Conservation (phyloP, 768 basidiomycete species). For the Coprinellus micaceus region DNA sequence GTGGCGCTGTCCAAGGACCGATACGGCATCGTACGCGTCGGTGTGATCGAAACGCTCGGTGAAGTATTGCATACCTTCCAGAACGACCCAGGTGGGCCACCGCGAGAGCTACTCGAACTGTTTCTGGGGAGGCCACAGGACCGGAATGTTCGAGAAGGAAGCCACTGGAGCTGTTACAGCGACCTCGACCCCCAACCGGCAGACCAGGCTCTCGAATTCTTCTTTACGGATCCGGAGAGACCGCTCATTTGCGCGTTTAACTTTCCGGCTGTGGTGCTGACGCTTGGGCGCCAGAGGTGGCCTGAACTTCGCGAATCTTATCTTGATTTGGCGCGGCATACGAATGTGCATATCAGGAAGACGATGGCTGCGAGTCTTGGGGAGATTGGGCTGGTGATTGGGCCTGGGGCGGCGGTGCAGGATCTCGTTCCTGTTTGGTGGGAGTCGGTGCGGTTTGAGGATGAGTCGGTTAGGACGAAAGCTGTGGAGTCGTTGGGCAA, state of each 20-base stretch:
- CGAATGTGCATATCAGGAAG: conserved; percentile 59
- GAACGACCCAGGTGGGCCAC: conserved; percentile 60
- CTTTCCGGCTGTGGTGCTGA: conserved; percentile 85
- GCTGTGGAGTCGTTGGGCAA: conserved; percentile 62
- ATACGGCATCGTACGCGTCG: conserved; percentile 65
- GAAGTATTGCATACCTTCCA: conserved; percentile 86
- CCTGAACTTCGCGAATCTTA: conserved; percentile 65
- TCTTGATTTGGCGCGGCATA: conserved; percentile 57
- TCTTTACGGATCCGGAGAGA: conserved; percentile 65
- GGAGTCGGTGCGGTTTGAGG: conserved; percentile 49
- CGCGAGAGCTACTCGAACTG: conserved; percentile 66
- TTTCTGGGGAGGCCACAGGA: conserved; percentile 67
- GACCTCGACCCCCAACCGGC: conserved; percentile 3
- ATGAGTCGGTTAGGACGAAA: conserved; percentile 71
- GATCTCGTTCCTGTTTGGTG: conserved; percentile 77
- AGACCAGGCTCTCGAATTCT: conserved; percentile 32
- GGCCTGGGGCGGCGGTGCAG: conserved; percentile 55
- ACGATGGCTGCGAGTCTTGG: conserved; percentile 87
- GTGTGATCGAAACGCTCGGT: conserved; percentile 81
- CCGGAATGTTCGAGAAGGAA: conserved; percentile 34
- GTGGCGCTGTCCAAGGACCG: conserved; percentile 61
- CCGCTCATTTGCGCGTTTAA: conserved; percentile 84
- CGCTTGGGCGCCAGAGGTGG: conserved; percentile 79
- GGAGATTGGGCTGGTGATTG: conserved; percentile 84
- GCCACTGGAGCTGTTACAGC: conserved; percentile 9